Evolutionary conservation across 345 rosid species (phyloP).

Genomic region (Raphanus sativus): DNA sequence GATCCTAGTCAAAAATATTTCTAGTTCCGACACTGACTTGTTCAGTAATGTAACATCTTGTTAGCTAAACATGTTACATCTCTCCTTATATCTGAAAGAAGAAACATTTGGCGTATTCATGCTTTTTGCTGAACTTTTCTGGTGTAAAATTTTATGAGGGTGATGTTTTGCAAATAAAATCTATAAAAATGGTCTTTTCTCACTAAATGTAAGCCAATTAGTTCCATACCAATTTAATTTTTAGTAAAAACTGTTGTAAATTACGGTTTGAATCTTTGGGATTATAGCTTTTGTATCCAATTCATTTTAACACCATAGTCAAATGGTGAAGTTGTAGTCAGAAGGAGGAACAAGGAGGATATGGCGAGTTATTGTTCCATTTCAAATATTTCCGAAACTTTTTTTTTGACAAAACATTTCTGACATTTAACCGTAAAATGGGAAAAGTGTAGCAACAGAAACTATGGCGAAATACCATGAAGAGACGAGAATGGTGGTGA

Average conservation of each 20-base stretch:
- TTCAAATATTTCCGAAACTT: neutral
- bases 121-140: constrained; percentile 65
- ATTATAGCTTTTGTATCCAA: constrained; percentile 20
- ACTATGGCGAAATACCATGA: neutral
- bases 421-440: neutral
- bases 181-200: constrained; percentile 10
- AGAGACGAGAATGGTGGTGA: neutral
- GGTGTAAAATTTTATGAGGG: neutral
- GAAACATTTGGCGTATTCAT: constrained; percentile 27
- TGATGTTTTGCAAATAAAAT: neutral
- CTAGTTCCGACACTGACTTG: too few species aligned
- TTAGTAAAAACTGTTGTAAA: constrained; percentile 22
- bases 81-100: too few species aligned
- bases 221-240: constrained; percentile 23
- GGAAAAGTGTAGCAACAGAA: neutral
- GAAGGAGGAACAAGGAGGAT: neutral
- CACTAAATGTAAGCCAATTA: constrained; percentile 34
- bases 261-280: constrained; percentile 25
- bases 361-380: neutral
- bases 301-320: neutral
- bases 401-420: too few species aligned
- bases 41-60: too few species aligned
- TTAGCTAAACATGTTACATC: too few species aligned
- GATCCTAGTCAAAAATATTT: too few species aligned
- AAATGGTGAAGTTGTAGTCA: neutral